Base-by-base conservation (phyloP, 2,329 filamentous ascomycete genomes). In the Zasmidium angulare region DNA sequence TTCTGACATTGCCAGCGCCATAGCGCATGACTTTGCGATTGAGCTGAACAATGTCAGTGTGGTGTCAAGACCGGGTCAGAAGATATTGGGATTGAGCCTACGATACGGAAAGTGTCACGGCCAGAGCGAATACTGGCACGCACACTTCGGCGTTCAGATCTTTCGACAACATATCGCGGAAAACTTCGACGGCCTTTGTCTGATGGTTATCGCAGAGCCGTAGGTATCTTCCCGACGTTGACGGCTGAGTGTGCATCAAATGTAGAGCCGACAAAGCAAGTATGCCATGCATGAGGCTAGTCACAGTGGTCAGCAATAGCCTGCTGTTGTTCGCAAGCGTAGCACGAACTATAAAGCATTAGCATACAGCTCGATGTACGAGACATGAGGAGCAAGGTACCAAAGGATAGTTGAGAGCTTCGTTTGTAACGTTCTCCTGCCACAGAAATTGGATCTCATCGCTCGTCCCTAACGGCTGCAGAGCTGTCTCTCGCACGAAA, bases 11-110 rank as follows among this genome's bases (percentile, higher is more conserved):
- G 55, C 31, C 19, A 56, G 53, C 9, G 62, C 65, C 40, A 53
- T 48, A n/a, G 60, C 63, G 46, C 56, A 63, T n/a, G 62, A 55
- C 47, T 58, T 47, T 21, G 63, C 59, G 22, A 64, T 57, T 17
- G 60, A 61, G 29, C 59, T 61, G 24, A 17, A 4, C 2, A 12
- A 14, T 20, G 36, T 58, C n/a, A 58, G 55, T 50, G n/a, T n/a
- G n/a, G n/a, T n/a, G n/a, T n/a, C n/a, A n/a, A n/a, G n/a, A n/a
- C n/a, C n/a, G n/a, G n/a, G n/a, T n/a, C n/a, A n/a, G n/a, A n/a
- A n/a, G n/a, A n/a, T n/a, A n/a, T n/a, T 43, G 36, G 36, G 20
- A 29, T 23, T 3, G 7, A 26, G 46, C 55, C 12, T 46, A 62
- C 60, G 56, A 56, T 24, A 62, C 55, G 3, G 56, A 59, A 7